Evolutionary conservation across 2,329 filamentous ascomycete species (phyloP).

Genomic region (Achaetomium macrosporum): DNA sequence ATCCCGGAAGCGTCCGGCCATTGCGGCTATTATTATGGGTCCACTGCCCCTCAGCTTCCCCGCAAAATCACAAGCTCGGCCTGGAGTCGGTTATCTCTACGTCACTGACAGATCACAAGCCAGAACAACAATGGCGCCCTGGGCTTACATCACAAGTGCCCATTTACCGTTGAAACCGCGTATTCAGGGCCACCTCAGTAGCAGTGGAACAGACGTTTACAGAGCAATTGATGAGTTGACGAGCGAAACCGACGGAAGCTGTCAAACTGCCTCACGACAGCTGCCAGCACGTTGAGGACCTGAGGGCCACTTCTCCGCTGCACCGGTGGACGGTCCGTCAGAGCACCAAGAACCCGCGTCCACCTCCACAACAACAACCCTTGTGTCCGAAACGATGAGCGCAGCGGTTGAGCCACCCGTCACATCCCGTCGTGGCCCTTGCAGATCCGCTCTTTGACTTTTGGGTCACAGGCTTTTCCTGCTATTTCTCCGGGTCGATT

Average conservation of each 20-base stretch:
- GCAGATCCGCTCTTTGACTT: slow-evolving; percentile 7
- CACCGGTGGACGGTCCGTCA: slow-evolving; percentile 12
- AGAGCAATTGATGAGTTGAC: background rate
- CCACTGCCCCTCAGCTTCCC: slow-evolving; percentile 29
- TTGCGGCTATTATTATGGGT: slow-evolving; percentile 7
- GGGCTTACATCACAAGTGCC: too few species aligned
- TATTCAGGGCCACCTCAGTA: too few species aligned
- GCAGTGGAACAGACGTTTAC: too few species aligned
- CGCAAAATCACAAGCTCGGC: slow-evolving; percentile 56
- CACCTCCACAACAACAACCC: background rate
- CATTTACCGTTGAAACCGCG: too few species aligned
- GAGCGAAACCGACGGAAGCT: background rate
- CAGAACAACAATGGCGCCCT: slow-evolving; percentile 1
- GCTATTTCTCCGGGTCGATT: background rate
- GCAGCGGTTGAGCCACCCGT: slow-evolving; percentile 7
- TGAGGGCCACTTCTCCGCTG: slow-evolving; percentile 12
- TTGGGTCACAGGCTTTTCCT: background rate
- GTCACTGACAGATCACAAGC: slow-evolving; percentile 32
- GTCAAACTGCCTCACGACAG: background rate
- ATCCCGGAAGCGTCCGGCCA: slow-evolving; percentile 24
- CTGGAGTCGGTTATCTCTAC: slow-evolving; percentile 41
- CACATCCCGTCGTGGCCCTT: slow-evolving; percentile 19
- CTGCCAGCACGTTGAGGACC: background rate
- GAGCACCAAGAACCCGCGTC: background rate
- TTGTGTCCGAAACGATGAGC: slow-evolving; percentile 2